phyloP scores from a whole-genome alignment of 2,329 filamentous ascomycete species.

The Corynespora cassiicola region DNA sequence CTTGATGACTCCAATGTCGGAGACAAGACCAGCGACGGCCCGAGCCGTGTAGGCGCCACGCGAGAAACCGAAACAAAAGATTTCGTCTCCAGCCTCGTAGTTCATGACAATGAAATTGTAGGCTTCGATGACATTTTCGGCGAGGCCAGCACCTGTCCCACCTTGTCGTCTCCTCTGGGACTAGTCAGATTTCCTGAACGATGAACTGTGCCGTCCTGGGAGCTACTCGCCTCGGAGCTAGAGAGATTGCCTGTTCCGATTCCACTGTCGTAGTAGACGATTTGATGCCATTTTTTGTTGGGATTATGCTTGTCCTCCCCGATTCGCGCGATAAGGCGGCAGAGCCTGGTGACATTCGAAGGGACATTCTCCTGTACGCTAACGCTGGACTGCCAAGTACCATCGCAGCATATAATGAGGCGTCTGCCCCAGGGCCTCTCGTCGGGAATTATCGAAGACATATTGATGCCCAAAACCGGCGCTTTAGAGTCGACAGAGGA shows the following conservation, averaged over 20 bases:
- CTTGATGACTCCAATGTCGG: conserved; percentile 55
- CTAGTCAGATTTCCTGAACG: too few relatives aligned
- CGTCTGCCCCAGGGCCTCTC: too few relatives aligned
- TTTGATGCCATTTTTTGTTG: conserved; percentile 38
- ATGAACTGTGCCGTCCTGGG: too few relatives aligned
- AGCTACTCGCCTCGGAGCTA: conserved; percentile 24
- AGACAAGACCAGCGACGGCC: conserved; percentile 51
- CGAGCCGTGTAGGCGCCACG: conserved; percentile 54
- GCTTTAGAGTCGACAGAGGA: too few relatives aligned
- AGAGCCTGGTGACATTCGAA: conserved; percentile 45
- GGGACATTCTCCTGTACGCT: conserved; percentile 37
- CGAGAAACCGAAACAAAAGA: conserved; percentile 56
- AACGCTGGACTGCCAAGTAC: conserved; percentile 45
- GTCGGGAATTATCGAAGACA: too few relatives aligned
- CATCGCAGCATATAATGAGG: conserved; percentile 45
- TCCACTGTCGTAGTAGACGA: conserved; percentile 45
- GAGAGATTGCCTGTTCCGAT: conserved; percentile 41
- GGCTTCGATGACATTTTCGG: conserved; percentile 56
- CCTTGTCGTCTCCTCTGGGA: conserved; percentile 47
- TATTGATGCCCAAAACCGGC: too few relatives aligned
- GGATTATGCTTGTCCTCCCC: conserved; percentile 27
- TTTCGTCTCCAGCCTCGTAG: conserved; percentile 55
- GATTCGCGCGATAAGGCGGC: conserved; percentile 37
- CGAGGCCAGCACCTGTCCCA: conserved; percentile 52
- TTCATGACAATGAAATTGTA: conserved; percentile 60